Evolutionary conservation across 257 asterid species (phyloP), one percentile per base, ranked within the genome.

Genomic region (Verbascum thapsus): DNA sequence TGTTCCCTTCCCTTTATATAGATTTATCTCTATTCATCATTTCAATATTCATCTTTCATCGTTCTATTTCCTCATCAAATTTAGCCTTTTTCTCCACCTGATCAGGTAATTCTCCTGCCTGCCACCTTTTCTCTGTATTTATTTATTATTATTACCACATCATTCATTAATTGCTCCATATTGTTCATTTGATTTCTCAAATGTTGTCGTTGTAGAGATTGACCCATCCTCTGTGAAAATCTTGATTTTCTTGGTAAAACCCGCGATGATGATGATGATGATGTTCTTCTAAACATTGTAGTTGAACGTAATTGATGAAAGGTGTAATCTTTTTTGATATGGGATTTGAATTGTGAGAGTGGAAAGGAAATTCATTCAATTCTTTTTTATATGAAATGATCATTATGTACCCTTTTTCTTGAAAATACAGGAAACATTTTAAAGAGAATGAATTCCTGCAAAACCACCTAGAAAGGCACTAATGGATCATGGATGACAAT

Each of bases 71-170:
- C 54, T 55, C 30, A 4, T 8, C 49, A 56, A 38, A 52, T 17
- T 47, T 19, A 26, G 39, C 20, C 45, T 50, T 15, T 20, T 62
- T 58, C n/a, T 45, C 43, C 55, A 10, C 48, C 64, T 55, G 52
- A 75, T 73, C 80, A 73, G 87, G 90, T 83, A 83, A 72, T 72
- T 68, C 59, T 32, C 0, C 66, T 23, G n/a, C 0, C 66, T 23
- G n/a, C 72, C 20, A 51, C 45, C 20, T 7, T 19, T 11, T 23
- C 11, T 39, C 10, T 8, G 7, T 50, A 5, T 3, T 54, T 7
- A 17, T 12, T 30, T 49, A 19, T 30, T 2, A n/a, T n/a, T n/a
- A n/a, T n/a, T n/a, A n/a, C n/a, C 12, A 51, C 2, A 5, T 45
- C n/a, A n/a, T n/a, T n/a, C 56, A n/a, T 43, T 23, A 32, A n/a